Conservation (phyloP, 768 basidiomycete genomes). For the Neoboletus subvelutipes region DNA sequence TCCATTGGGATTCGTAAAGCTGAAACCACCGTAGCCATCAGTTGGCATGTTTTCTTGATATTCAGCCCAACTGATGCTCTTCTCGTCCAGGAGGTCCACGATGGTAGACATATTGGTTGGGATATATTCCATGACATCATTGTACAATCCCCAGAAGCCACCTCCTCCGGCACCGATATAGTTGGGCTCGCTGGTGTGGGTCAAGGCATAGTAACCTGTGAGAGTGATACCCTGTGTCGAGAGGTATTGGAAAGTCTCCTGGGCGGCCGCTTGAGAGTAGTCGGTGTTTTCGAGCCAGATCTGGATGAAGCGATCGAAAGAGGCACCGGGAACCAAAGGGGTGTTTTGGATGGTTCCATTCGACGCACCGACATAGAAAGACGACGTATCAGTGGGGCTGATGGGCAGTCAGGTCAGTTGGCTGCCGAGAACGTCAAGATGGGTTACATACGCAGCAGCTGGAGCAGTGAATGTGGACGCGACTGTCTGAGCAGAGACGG, state of each 20-base stretch:
- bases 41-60: constrained; percentile 59
- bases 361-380: constrained; percentile 42
- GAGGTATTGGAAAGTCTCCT: no score
- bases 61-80: constrained; percentile 56
- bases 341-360: constrained; percentile 42
- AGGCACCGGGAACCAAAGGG: constrained; percentile 39
- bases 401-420: not conserved
- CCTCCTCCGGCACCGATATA: constrained; percentile 45
- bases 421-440: not conserved
- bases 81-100: constrained; percentile 58
- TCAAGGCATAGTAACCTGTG: no score
- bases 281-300: no score
- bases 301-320: constrained; percentile 45
- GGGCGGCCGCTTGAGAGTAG: no score
- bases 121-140: constrained; percentile 38
- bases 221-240: no score
- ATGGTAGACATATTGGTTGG: constrained; percentile 52
- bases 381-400: constrained; percentile 24
- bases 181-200: no score
- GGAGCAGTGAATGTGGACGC: constrained; percentile 21
- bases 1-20: constrained; percentile 26
- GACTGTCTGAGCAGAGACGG: constrained; percentile 13
- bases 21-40: constrained; percentile 45
- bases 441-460: constrained; percentile 21
- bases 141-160: constrained; percentile 48